These are phyloP conservation scores for Rhododendron vialii DNA, from an alignment of 148 eudicot genomes.

Conservation along the genomic window DNA sequence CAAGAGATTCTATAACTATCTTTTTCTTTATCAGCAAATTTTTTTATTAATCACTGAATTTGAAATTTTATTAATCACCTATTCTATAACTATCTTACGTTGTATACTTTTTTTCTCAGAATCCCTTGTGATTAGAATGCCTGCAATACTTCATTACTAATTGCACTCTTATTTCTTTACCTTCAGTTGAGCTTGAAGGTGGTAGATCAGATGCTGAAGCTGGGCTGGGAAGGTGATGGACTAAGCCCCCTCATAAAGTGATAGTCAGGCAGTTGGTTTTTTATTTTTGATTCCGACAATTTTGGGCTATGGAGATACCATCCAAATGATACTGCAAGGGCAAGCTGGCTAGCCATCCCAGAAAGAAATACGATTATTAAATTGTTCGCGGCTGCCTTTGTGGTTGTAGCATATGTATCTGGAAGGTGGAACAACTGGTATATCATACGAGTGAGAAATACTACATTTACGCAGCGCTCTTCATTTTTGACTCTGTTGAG, in stretches of 20 bases:
- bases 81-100: not conserved
- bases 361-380: not conserved
- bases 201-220: conserved; percentile 96
- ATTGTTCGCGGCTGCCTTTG: conserved; percentile 9
- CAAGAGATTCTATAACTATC: not conserved
- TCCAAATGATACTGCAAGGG: conserved; percentile 3
- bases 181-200: conserved; percentile 93
- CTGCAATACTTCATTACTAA: not conserved
- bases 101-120: not conserved
- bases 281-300: not conserved
- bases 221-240: conserved; percentile 95
- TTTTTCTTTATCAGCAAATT: too few relatives aligned
- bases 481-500: conserved; percentile 28
- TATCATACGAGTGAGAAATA: conserved; percentile 9
- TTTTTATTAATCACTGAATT: too few relatives aligned
- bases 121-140: not conserved
- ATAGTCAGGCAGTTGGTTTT: conserved; percentile 8
- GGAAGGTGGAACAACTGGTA: not conserved
- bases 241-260: conserved; percentile 65
- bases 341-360: not conserved
- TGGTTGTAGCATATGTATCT: conserved; percentile 28
- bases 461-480: conserved; percentile 15
- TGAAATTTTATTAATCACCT: too few relatives aligned
- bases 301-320: conserved; percentile 11
- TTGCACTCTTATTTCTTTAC: conserved; percentile 1